phyloP scores from a whole-genome alignment of 345 rosid genomes.

The Linum tenue region DNA sequence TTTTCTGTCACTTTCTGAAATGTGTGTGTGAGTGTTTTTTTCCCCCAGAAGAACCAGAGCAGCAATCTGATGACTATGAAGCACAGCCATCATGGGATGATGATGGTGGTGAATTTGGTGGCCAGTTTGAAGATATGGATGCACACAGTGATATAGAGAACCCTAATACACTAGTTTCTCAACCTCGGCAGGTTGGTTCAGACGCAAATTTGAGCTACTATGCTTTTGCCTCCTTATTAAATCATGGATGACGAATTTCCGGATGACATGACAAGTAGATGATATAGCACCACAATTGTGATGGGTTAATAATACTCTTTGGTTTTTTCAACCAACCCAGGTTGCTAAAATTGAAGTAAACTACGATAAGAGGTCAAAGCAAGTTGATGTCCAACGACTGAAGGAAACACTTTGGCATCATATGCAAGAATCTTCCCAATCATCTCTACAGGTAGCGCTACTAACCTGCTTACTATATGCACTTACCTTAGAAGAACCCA shows the following conservation, averaged over 20 bases:
- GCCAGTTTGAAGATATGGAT: conserved; percentile 47
- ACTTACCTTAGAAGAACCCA: too few species aligned
- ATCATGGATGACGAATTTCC: conserved; percentile 8
- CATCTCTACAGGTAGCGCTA: conserved; percentile 33
- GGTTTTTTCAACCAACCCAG: conserved; percentile 28
- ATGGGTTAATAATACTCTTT: background rate
- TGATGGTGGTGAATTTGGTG: conserved; percentile 38
- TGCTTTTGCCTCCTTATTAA: background rate
- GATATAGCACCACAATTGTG: background rate
- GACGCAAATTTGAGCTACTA: background rate
- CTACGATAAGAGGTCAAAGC: conserved; percentile 85
- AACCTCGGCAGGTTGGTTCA: conserved; percentile 76
- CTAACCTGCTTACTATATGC: too few species aligned
- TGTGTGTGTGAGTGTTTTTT: background rate
- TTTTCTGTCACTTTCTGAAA: background rate
- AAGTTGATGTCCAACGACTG: conserved; percentile 82
- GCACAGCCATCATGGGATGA: conserved; percentile 53
- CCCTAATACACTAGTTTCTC: conserved; percentile 52
- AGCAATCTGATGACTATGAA: conserved; percentile 41
- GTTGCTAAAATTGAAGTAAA: conserved; percentile 70
- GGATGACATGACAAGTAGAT: background rate
- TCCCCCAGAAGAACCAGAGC: conserved; percentile 44
- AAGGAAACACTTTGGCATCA: conserved; percentile 85
- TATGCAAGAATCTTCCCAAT: conserved; percentile 42
- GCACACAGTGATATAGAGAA: conserved; percentile 56